Evolutionary conservation across 768 basidiomycete genomes (phyloP), one percentile per base, ranked within the genome.

Genomic region (Pleurotus eryngii): DNA sequence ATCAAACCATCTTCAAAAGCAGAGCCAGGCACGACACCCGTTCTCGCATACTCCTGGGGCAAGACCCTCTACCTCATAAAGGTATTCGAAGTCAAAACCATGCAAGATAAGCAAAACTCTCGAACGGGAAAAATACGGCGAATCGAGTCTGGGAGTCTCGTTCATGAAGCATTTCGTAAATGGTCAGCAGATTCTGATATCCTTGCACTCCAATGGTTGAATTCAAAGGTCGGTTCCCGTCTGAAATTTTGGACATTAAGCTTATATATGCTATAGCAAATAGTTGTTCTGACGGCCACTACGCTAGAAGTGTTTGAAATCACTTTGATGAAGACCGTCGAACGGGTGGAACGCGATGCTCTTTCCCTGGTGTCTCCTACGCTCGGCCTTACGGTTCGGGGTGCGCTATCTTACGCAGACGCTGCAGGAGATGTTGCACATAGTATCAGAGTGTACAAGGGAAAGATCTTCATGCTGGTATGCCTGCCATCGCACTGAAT

Each of bases 391-490:
- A 81, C 81, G 2, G 65, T 72, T 4, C 75, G 80, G 55, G 80
- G 80, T 22, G 70, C 78, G 2, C 61, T 79, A 18, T 66, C 80
- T 3, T 81, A 83, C 62, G 63, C 68, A 3, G 83, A 82, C 58
- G 76, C 80, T 5, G 73, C 80, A 11, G 70, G 72, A 40, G 77
- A 85, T 57, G 72, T 91, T 45, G 76, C 81, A 15, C 89, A 88
- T 63, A 92, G 92, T 64, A 70, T 97, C 46, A 78, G 86, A 17
- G 75, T 84, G 1, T 95, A 97, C 72, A 94, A 95, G 67, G 90
- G 92, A 42, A 98, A 92, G 67, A 78, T 98, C 15, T 98, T 98
- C 66, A 63, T 94, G 26, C 75, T 99, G 66, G 96, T 96, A 69
- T 72, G 90, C 72, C 20, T 46, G 50, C 5, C 30, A 49, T 46